phyloP scores from a whole-genome alignment of 23 red algal species.

The Gracilaria domingensis region DNA sequence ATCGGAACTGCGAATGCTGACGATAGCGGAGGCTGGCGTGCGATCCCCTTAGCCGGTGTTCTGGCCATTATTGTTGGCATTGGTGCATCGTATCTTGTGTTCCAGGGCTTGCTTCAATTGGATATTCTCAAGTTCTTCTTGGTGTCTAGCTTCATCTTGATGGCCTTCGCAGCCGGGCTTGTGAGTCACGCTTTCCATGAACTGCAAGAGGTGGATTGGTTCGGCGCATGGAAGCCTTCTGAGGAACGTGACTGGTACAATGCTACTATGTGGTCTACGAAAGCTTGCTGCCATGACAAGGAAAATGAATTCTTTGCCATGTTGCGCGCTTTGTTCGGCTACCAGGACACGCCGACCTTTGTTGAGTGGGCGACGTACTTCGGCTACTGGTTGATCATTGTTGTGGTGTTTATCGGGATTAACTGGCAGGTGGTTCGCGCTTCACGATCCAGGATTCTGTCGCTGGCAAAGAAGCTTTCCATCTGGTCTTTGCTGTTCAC shows the following conservation, averaged over 20 bases:
- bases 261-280: slow-evolving; percentile 70
- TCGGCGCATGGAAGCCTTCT: slow-evolving; percentile 62
- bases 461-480: slow-evolving; percentile 22
- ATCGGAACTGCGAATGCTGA: slow-evolving; percentile 62
- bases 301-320: slow-evolving; percentile 86
- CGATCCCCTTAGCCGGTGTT: slow-evolving; percentile 72
- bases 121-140: slow-evolving; percentile 87
- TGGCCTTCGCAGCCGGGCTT: slow-evolving; percentile 86
- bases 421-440: slow-evolving; percentile 56
- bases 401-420: slow-evolving; percentile 51
- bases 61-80: slow-evolving; percentile 79
- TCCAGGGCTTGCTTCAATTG: slow-evolving; percentile 75
- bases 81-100: slow-evolving; percentile 57
- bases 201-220: slow-evolving; percentile 79
- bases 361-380: slow-evolving; percentile 77
- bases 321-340: slow-evolving; percentile 86
- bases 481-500: slow-evolving; percentile 40
- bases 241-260: slow-evolving; percentile 83
- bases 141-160: slow-evolving; percentile 68
- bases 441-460: slow-evolving; percentile 19
- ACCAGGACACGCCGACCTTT: slow-evolving; percentile 84
- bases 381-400: slow-evolving; percentile 78
- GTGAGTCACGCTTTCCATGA: slow-evolving; percentile 79
- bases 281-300: slow-evolving; percentile 79
- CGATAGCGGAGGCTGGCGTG: slow-evolving; percentile 71